Percentiles rank a stretch among this genome's conserved stretches.
Evolutionary conservation across 495 filamentous ascomycete genomes (phyloP).

Genomic region (Bacidia gigantensis): DNA sequence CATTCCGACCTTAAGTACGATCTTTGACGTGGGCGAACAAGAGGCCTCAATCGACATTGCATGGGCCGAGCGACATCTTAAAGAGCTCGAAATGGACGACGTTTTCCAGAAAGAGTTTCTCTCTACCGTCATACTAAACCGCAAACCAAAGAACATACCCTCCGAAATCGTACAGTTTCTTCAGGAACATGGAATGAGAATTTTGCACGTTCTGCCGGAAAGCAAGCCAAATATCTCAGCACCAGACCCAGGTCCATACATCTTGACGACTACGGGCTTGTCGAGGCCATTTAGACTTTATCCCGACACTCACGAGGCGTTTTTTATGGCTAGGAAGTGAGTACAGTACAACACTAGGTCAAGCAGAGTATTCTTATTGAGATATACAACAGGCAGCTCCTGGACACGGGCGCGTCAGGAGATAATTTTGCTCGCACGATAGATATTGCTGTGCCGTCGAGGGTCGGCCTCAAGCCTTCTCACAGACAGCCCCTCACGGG

Average conservation of each 20-base stretch:
- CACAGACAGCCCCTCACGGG: conserved; percentile 18
- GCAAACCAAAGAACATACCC: not conserved
- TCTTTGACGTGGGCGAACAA: not conserved
- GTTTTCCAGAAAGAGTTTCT: not conserved
- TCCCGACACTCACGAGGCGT: too few relatives aligned
- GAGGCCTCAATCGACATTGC: not conserved
- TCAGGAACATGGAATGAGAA: not conserved
- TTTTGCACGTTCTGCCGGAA: not conserved
- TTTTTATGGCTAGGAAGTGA: too few relatives aligned
- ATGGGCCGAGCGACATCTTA: not conserved
- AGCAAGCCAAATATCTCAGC: not conserved
- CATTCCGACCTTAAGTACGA: not conserved
- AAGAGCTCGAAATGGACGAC: not conserved
- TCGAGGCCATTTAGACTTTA: too few relatives aligned
- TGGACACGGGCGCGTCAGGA: not conserved
- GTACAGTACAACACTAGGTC: too few relatives aligned
- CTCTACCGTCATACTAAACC: not conserved
- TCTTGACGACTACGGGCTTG: too few relatives aligned
- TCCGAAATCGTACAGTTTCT: not conserved
- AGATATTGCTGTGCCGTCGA: conserved; percentile 3
- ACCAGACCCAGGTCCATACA: not conserved
- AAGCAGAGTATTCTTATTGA: too few relatives aligned
- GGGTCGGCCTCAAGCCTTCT: not conserved
- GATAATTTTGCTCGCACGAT: not conserved
- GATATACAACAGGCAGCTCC: not conserved